Evolutionary conservation across 805 yeast genomes (phyloP), one percentile per base, ranked within the genome.

Genomic region (Candida wancherniae): DNA sequence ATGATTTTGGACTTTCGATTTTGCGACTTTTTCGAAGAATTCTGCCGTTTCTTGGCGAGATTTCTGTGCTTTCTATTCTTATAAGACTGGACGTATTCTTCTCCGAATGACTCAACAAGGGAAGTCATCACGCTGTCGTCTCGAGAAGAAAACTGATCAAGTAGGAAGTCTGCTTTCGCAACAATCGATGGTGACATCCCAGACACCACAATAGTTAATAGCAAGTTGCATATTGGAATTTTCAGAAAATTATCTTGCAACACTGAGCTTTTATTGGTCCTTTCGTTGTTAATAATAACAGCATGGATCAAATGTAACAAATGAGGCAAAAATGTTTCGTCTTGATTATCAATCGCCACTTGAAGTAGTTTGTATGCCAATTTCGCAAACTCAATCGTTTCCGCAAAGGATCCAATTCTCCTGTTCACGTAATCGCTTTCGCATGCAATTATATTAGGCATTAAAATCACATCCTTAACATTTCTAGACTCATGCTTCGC

Each of bases 291-390:
- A 17, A 60, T 46, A 12, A 82, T 47, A 6, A 79, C 61, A 5
- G 84, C 88, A 57, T 83, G 86, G 3, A 80, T 41, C 29, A 84
- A 61, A 50, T 83, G 92, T 22, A 84, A 61, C n/a, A 79, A 47
- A 24, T 74, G 76, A 11, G 76, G 72, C 20, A 80, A 53, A 44
- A 63, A 79, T 0, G 73, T 59, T 32, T 78, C 81, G 31, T 75
- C 71, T 1, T 66, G 63, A 1, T 61, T 55, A 28, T 67, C 67
- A 14, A 78, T 56, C 0, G 83, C 67, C 22, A 64, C 63, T 30
- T 72, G 73, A 10, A 83, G 55, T n/a, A 76, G 51, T 44, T 78
- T 78, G 45, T 68, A 73, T 5, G 80, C 36, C 22, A 80, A 55
- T 42, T 75, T 77, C 0, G 76, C 77, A 54, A 80, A 77, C 2